Conservation (phyloP, 1,139 yeast species). For the Yamadazyma buinensis region DNA sequence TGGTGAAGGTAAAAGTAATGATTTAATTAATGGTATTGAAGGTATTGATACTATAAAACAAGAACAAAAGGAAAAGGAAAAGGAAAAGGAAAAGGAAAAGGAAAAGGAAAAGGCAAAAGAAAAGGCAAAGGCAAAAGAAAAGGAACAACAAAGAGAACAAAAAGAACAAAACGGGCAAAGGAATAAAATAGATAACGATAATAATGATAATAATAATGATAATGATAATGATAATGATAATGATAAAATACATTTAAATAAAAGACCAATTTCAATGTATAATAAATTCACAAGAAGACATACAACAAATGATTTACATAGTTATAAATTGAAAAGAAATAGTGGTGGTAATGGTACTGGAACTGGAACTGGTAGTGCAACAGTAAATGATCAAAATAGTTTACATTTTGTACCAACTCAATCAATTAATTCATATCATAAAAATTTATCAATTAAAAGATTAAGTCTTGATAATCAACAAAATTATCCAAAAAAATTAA, state of each 20-base stretch:
- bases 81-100: neutral
- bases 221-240: neutral
- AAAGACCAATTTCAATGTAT: neutral
- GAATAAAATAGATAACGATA: neutral
- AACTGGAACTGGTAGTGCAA: slow-evolving; percentile 1
- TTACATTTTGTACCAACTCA: slow-evolving; percentile 2
- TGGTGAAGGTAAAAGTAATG: neutral
- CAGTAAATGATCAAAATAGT: slow-evolving; percentile 1
- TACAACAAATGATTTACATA: slow-evolving; percentile 14
- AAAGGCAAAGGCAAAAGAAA: neutral
- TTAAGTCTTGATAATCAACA: slow-evolving; percentile 4
- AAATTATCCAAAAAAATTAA: neutral
- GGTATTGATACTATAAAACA: neutral
- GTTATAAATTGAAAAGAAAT: slow-evolving; percentile 8
- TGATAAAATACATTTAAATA: neutral
- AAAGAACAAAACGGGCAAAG: neutral
- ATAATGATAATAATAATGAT: neutral
- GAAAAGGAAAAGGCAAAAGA: neutral
- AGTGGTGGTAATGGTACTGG: slow-evolving; percentile 5
- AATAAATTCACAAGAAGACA: slow-evolving; percentile 10
- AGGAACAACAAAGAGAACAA: neutral
- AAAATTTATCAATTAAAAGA: neutral
- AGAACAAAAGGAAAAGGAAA: too few relatives aligned
- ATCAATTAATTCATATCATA: neutral
- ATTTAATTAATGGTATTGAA: neutral